A percentile compares a stretch with the other conserved stretches of the same genome.
These are phyloP conservation scores for Colletotrichum sp. DNA, from an alignment of 2,329 filamentous ascomycete genomes.

Conservation along the genomic window DNA sequence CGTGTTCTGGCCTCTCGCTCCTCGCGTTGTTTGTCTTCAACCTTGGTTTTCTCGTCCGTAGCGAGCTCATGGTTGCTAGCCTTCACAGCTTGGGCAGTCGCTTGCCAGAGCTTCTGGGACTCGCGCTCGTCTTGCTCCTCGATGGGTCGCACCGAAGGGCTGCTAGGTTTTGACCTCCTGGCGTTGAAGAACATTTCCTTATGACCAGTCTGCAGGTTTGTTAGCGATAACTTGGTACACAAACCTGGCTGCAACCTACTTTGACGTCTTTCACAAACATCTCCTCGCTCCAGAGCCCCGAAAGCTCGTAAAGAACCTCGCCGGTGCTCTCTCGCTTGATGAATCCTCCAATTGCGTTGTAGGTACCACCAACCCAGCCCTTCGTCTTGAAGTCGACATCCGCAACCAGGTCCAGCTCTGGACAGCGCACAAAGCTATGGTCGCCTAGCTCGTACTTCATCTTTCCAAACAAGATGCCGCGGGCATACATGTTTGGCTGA, in stretches of 20 bases:
- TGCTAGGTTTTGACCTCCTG: slow-evolving; percentile 74
- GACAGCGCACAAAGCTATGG: slow-evolving; percentile 90
- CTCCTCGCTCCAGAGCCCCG: slow-evolving; percentile 90
- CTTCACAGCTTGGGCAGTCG: slow-evolving; percentile 81
- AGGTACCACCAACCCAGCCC: slow-evolving; percentile 94
- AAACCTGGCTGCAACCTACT: slow-evolving; percentile 49
- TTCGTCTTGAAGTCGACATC: slow-evolving; percentile 99
- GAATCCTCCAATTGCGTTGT: slow-evolving; percentile 91
- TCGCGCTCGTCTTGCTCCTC: slow-evolving; percentile 89
- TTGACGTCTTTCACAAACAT: slow-evolving; percentile 89
- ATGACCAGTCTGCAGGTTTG: slow-evolving; percentile 72
- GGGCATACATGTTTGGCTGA: slow-evolving; percentile 98
- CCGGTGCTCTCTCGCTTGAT: slow-evolving; percentile 90
- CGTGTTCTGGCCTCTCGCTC: slow-evolving; percentile 83
- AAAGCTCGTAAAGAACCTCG: slow-evolving; percentile 88
- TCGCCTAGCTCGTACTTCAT: slow-evolving; percentile 99
- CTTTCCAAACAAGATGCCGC: slow-evolving; percentile 95
- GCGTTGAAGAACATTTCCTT: slow-evolving; percentile 92
- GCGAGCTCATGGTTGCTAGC: slow-evolving; percentile 86
- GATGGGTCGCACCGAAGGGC: slow-evolving; percentile 76
- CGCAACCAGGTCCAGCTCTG: slow-evolving; percentile 83
- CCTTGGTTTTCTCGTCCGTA: slow-evolving; percentile 94
- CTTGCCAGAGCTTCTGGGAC: slow-evolving; percentile 86
- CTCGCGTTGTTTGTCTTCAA: slow-evolving; percentile 90
- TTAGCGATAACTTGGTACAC: neutral